Conservation (phyloP, 305 asterid genomes). For the Salvia sclarea region DNA sequence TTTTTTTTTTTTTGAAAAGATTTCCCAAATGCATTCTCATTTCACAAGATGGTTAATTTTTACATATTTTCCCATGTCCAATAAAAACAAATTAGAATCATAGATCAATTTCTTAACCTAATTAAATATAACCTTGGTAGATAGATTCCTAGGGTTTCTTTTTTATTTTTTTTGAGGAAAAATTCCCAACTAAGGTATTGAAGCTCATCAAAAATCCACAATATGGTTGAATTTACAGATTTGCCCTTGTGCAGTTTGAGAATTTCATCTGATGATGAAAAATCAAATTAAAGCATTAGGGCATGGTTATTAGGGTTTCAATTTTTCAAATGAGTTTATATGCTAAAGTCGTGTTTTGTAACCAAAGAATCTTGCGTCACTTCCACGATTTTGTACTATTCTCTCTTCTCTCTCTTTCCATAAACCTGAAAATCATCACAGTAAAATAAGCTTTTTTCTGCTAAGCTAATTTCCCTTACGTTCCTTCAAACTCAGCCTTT, state of each 20-base stretch:
- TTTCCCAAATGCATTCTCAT: no score
- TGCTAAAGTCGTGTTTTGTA: slow-evolving; percentile 28
- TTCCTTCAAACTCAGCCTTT: slow-evolving; percentile 30
- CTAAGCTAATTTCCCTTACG: neutral
- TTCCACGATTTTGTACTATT: slow-evolving; percentile 32
- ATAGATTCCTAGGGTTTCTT: no score
- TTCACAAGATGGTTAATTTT: no score
- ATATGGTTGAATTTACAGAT: slow-evolving; percentile 28
- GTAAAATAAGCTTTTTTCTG: neutral
- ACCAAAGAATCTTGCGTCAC: slow-evolving; percentile 57
- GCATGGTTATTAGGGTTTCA: slow-evolving; percentile 52
- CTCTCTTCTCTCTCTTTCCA: no score
- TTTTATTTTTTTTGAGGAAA: no score
- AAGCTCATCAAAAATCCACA: no score
- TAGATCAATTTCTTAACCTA: slow-evolving; percentile 33
- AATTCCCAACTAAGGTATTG: no score
- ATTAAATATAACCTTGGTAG: slow-evolving; percentile 30
- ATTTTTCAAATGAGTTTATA: slow-evolving; percentile 30
- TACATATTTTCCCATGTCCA: no score
- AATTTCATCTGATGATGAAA: neutral
- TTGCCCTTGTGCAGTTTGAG: slow-evolving; percentile 30
- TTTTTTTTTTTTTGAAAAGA: no score
- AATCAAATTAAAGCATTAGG: slow-evolving; percentile 36
- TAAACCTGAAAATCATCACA: neutral
- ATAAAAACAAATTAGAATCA: no score